These are phyloP conservation scores for Hortaea werneckii DNA, from an alignment of 2,329 filamentous ascomycete species.

Conservation along the genomic window DNA sequence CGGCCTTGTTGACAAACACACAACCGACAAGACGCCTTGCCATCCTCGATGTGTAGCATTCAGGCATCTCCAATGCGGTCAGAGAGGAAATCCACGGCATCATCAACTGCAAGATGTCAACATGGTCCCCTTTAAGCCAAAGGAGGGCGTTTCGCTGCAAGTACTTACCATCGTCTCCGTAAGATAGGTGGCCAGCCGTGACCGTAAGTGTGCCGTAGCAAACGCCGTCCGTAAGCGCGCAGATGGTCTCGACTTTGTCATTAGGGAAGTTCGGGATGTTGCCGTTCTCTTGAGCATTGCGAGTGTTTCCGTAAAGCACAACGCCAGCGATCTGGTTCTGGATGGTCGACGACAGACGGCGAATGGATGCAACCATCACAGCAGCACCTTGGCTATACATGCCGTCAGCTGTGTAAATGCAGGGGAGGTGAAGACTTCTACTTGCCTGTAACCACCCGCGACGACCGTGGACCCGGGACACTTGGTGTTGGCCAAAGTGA, in stretches of 20 bases:
- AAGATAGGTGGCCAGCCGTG: constrained; percentile 6
- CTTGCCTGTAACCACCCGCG: constrained; percentile 19
- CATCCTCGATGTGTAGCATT: too few relatives aligned
- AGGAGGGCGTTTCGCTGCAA: too few relatives aligned
- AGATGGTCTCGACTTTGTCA: constrained; percentile 26
- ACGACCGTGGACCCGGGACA: constrained; percentile 20
- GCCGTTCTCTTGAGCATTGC: constrained; percentile 28
- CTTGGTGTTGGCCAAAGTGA: constrained; percentile 14
- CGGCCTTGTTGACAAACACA: too few relatives aligned
- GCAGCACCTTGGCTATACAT: constrained; percentile 29
- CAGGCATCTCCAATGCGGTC: too few relatives aligned
- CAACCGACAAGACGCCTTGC: too few relatives aligned
- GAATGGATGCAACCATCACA: constrained; percentile 27
- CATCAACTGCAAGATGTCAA: too few relatives aligned
- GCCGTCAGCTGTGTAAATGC: too few relatives aligned
- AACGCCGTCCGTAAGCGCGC: constrained; percentile 24
- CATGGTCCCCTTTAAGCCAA: too few relatives aligned
- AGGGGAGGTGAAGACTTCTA: not conserved
- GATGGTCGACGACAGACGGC: constrained; percentile 17
- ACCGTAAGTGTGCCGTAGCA: constrained; percentile 26
- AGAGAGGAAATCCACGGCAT: too few relatives aligned
- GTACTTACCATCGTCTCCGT: not conserved
- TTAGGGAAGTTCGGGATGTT: constrained; percentile 25
- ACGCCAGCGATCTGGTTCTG: constrained; percentile 26
- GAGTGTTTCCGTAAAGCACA: constrained; percentile 32